Percentiles rank a stretch among this genome's conserved stretches.
These are phyloP conservation scores for Meyerozyma sp. DNA, from an alignment of 1,139 yeast genomes.

Conservation along the genomic window DNA sequence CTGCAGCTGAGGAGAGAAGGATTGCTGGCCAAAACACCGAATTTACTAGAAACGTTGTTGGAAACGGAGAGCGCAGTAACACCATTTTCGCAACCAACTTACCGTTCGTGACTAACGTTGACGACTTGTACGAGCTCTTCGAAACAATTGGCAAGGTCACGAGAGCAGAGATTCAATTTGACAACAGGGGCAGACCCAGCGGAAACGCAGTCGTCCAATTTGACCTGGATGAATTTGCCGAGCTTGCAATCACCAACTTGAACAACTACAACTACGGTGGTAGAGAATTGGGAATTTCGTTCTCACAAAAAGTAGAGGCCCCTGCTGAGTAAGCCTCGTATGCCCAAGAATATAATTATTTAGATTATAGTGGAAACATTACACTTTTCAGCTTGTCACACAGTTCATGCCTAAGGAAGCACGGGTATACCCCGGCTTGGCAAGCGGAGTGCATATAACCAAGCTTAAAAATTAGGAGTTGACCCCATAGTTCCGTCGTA, in stretches of 20 bases:
- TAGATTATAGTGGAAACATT: background rate
- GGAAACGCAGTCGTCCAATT: constrained; percentile 86
- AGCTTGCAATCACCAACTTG: constrained; percentile 66
- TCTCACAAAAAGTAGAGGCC: constrained; percentile 34
- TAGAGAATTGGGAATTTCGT: constrained; percentile 61
- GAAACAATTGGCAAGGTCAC: constrained; percentile 77
- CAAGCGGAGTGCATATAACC: background rate
- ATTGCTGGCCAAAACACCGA: constrained; percentile 36
- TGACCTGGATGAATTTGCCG: constrained; percentile 64
- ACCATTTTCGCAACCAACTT: constrained; percentile 71
- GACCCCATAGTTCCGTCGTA: background rate
- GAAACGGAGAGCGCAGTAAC: constrained; percentile 59
- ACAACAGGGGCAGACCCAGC: constrained; percentile 61
- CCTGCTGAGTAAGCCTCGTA: background rate
- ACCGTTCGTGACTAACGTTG: constrained; percentile 84
- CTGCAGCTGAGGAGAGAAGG: constrained; percentile 8
- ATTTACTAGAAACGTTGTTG: constrained; percentile 60
- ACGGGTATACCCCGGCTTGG: no score
- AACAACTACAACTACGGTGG: constrained; percentile 83
- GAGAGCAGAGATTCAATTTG: constrained; percentile 72
- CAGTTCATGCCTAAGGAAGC: background rate
- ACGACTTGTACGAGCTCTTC: constrained; percentile 80
- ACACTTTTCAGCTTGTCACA: no score
- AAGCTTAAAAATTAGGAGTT: background rate
- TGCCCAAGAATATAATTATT: background rate